Evolutionary conservation across 139 green algal genomes (phyloP), one percentile per base, ranked within the genome.

Genomic region (Gonium pectorale): DNA sequence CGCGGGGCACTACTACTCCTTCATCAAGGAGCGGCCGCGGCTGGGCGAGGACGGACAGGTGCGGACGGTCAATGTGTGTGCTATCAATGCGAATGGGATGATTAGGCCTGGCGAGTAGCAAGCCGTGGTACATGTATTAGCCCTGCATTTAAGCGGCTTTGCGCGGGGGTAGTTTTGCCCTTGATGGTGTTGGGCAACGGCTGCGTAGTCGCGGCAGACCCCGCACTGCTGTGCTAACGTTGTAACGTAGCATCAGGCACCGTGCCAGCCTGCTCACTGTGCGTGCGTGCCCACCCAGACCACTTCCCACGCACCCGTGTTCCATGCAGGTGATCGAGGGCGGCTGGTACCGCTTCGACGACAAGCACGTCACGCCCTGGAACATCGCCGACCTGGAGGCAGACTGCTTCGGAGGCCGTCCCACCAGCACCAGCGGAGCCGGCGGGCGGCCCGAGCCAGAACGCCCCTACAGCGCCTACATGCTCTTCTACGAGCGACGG

Each of bases 1-100:
- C 91, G 96, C 94, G 1, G 97, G 97, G 2, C 97, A 99, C 88
- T 99, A 99, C 89, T 99, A 99, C 86, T 95, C 94, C 24, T 98
- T 95, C 89, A 97, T 98, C 69, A 93, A 94, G 85, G 95, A 97
- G 80, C 79, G 94, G 38, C 68, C 77, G 33, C 73, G 43, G 62
- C 27, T 73, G 35, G 62, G 40, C 3, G 37, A 67, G 33, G 54
- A 79, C 70, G 51, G 70, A 29, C 62, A 80, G 69, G 56, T 79
- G 72, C 17, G 52, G 19, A 5, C 27, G 60, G 26, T n/a, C n/a
- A n/a, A n/a, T n/a, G n/a, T n/a, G n/a, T n/a, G n/a, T n/a, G n/a
- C n/a, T n/a, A n/a, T n/a, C n/a, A n/a, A n/a, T n/a, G n/a, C n/a
- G n/a, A n/a, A n/a, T n/a, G n/a, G n/a, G n/a, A n/a, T n/a, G n/a